Percentiles rank a stretch among this genome's conserved stretches.
phyloP scores from a whole-genome alignment of 768 basidiomycete genomes.

The Clavaria fumosa region DNA sequence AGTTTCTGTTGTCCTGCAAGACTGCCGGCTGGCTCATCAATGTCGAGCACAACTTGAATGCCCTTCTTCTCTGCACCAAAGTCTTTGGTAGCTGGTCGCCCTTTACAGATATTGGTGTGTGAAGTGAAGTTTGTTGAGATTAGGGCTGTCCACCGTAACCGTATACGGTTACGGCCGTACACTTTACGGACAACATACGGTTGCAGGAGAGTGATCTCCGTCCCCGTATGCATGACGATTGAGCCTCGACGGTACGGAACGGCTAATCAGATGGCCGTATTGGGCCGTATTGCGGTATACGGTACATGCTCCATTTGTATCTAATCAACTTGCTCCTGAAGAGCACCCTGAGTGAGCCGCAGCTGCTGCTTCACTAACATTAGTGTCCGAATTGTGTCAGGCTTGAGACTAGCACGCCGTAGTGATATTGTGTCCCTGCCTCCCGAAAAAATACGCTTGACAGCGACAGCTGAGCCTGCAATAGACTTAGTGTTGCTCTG shows the following conservation, averaged over 20 bases:
- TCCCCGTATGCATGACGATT: not conserved
- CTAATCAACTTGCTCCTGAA: not conserved
- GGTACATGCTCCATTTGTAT: not conserved
- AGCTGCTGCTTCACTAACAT: conserved; percentile 17
- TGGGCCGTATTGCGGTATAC: not conserved
- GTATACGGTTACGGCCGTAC: conserved; percentile 7
- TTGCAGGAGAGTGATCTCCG: not conserved
- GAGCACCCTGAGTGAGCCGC: not conserved
- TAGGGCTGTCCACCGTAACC: conserved; percentile 6
- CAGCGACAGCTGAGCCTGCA: conserved; percentile 21
- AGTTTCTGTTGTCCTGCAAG: too few relatives aligned
- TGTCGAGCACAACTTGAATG: too few relatives aligned
- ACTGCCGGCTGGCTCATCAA: too few relatives aligned
- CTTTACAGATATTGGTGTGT: too few relatives aligned
- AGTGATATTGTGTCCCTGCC: conserved; percentile 20
- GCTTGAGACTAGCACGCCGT: conserved; percentile 17
- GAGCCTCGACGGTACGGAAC: conserved; percentile 2
- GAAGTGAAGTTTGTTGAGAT: too few relatives aligned
- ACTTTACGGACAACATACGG: conserved; percentile 2
- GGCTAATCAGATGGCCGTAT: not conserved
- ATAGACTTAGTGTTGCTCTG: not conserved
- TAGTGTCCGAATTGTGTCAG: conserved; percentile 16
- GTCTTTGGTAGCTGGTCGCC: too few relatives aligned
- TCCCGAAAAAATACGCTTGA: conserved; percentile 20
- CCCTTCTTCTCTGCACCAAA: too few relatives aligned